Evolutionary conservation across 1,139 yeast species (phyloP).

Genomic region (Wickerhamomyces sp.): DNA sequence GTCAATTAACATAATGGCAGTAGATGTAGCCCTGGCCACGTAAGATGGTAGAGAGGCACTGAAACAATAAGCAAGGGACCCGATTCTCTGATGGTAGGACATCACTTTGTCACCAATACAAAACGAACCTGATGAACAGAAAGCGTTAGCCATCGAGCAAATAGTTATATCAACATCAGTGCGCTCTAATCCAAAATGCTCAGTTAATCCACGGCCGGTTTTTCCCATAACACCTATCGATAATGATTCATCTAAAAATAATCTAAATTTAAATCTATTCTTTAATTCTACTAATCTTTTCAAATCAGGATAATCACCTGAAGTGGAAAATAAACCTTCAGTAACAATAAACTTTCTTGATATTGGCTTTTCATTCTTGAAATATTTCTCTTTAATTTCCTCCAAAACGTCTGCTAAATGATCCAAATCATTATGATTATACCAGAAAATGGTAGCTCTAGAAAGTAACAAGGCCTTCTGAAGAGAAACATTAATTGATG

Average conservation of each 20-base stretch:
- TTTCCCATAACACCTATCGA: slow-evolving; percentile 84
- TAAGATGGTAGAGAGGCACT: slow-evolving; percentile 95
- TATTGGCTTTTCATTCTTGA: slow-evolving; percentile 58
- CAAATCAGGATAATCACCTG: slow-evolving; percentile 79
- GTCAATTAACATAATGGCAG: slow-evolving; percentile 47
- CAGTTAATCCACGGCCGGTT: slow-evolving; percentile 83
- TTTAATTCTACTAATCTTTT: slow-evolving; percentile 70
- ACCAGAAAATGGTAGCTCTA: slow-evolving; percentile 81
- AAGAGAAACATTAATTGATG: slow-evolving; percentile 68
- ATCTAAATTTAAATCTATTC: slow-evolving; percentile 75
- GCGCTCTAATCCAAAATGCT: slow-evolving; percentile 59
- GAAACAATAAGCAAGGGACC: slow-evolving; percentile 85
- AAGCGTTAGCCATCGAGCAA: slow-evolving; percentile 78
- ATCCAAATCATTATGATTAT: slow-evolving; percentile 81
- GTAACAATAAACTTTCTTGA: slow-evolving; percentile 88
- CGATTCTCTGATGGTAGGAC: slow-evolving; percentile 90
- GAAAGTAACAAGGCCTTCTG: slow-evolving; percentile 88
- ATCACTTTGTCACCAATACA: slow-evolving; percentile 82
- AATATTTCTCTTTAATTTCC: slow-evolving; percentile 56
- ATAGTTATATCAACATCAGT: slow-evolving; percentile 75
- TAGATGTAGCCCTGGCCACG: slow-evolving; percentile 70
- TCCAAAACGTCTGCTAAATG: slow-evolving; percentile 69
- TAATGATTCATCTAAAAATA: slow-evolving; percentile 81
- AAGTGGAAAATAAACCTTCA: slow-evolving; percentile 79
- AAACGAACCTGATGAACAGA: slow-evolving; percentile 94